Evolutionary conservation across 2,329 filamentous ascomycete species (phyloP).

Genomic region (Bisporella sp.): DNA sequence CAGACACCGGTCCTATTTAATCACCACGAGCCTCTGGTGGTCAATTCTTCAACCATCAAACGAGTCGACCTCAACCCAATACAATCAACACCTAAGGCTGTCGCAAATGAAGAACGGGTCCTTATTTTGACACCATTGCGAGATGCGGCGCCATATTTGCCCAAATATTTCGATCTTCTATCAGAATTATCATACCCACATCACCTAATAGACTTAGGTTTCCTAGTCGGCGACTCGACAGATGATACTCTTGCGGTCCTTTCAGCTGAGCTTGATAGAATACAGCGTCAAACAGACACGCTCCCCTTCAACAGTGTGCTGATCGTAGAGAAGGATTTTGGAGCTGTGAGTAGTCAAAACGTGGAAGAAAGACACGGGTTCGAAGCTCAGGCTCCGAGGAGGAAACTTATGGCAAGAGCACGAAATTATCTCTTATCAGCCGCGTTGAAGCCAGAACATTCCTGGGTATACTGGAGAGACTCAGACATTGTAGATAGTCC

Average conservation of each 20-base stretch:
- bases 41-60: constrained; percentile 75
- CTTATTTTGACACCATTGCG: constrained; percentile 90
- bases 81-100: constrained; percentile 70
- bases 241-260: constrained; percentile 91
- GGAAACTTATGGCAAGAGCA: constrained; percentile 83
- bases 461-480: constrained; percentile 98
- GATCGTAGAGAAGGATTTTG: constrained; percentile 90
- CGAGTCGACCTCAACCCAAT: constrained; percentile 81
- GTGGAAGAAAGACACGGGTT: constrained; percentile 82
- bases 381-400: constrained; percentile 78
- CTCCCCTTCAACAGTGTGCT: constrained; percentile 73
- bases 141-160: constrained; percentile 75
- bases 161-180: constrained; percentile 90
- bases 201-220: constrained; percentile 87
- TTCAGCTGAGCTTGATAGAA: constrained; percentile 74
- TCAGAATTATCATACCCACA: constrained; percentile 89
- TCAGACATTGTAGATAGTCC: constrained; percentile 94
- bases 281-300: constrained; percentile 72
- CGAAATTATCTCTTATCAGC: constrained; percentile 85
- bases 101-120: constrained; percentile 75
- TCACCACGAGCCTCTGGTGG: constrained; percentile 78
- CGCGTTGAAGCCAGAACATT: constrained; percentile 85
- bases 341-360: constrained; percentile 51
- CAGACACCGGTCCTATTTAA: constrained; percentile 96
- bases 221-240: constrained; percentile 84